phyloP scores from a whole-genome alignment of 495 filamentous ascomycete species.

The Daldinia loculata region DNA sequence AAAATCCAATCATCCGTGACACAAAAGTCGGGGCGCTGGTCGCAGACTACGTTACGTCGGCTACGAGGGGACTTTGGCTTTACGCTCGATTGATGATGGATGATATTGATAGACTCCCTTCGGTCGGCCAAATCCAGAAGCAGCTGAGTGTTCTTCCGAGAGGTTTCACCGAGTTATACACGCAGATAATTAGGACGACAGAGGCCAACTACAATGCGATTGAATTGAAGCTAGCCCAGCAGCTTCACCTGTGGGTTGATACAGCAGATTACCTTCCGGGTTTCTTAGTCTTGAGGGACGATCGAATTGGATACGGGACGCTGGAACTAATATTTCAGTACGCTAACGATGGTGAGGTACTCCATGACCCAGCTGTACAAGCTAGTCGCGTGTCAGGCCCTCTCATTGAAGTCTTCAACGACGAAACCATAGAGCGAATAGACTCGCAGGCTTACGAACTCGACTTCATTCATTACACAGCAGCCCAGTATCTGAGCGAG shows the following conservation, averaged over 20 bases:
- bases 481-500: constrained; percentile 37
- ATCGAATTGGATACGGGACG: constrained; percentile 26
- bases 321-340: constrained; percentile 38
- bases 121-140: constrained; percentile 32
- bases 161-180: constrained; percentile 43
- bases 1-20: constrained; percentile 27
- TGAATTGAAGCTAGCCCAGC: constrained; percentile 40
- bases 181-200: constrained; percentile 36
- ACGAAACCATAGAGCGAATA: constrained; percentile 1
- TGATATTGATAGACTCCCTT: constrained; percentile 43
- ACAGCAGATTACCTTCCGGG: constrained; percentile 34
- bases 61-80: constrained; percentile 44
- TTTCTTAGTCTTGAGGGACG: constrained; percentile 4
- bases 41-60: constrained; percentile 12
- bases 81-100: constrained; percentile 47
- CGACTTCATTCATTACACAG: constrained; percentile 41
- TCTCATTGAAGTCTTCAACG: constrained; percentile 16
- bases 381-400: constrained; percentile 26
- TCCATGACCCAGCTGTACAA: constrained; percentile 33
- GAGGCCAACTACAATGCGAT: constrained; percentile 35
- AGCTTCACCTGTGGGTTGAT: constrained; percentile 44
- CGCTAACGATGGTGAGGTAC: constrained; percentile 35
- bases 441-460: constrained; percentile 28
- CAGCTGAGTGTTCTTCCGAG: constrained; percentile 37
- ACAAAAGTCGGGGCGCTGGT: constrained; percentile 11